Percentiles rank a stretch among this genome's conserved stretches.
phyloP scores from a whole-genome alignment of 176 grass and related monocot species.

The Panicum miliaceum region DNA sequence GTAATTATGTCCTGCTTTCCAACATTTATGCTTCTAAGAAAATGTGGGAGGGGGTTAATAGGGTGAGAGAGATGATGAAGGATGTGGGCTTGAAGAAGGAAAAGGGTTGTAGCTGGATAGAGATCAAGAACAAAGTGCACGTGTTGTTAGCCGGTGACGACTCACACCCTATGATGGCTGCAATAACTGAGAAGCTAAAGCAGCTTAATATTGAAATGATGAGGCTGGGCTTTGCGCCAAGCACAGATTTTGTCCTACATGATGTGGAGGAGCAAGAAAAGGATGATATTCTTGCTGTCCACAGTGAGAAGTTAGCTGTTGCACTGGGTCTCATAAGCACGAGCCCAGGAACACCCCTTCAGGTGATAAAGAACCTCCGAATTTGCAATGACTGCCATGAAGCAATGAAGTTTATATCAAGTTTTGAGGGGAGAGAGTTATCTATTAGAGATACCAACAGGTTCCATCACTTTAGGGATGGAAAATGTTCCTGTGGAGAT shows the following conservation, averaged over 20 bases:
- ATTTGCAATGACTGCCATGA: slow-evolving; percentile 74
- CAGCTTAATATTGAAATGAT: slow-evolving; percentile 64
- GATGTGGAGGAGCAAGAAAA: slow-evolving; percentile 91
- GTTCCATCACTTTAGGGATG: slow-evolving; percentile 76
- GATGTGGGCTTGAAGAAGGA: slow-evolving; percentile 68
- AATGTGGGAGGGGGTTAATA: slow-evolving; percentile 70
- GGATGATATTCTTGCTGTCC: slow-evolving; percentile 70
- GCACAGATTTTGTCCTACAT: slow-evolving; percentile 75
- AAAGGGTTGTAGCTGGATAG: slow-evolving; percentile 78
- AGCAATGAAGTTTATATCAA: slow-evolving; percentile 74
- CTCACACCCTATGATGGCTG: slow-evolving; percentile 65
- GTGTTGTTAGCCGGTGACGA: slow-evolving; percentile 74
- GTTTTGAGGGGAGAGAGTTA: slow-evolving; percentile 65
- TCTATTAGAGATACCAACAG: slow-evolving; percentile 75
- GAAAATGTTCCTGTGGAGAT: slow-evolving; percentile 67
- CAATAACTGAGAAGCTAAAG: slow-evolving; percentile 61
- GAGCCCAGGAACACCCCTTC: slow-evolving; percentile 50
- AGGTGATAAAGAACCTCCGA: slow-evolving; percentile 80
- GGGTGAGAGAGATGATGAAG: slow-evolving; percentile 64
- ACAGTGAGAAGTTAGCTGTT: slow-evolving; percentile 79
- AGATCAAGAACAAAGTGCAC: slow-evolving; percentile 80
- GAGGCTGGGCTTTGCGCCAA: slow-evolving; percentile 64
- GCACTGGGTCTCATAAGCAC: slow-evolving; percentile 71
- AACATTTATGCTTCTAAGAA: slow-evolving; percentile 85
- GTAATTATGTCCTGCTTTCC: slow-evolving; percentile 79